phyloP scores from a whole-genome alignment of 495 filamentous ascomycete species.

The Talaromyces proteolyticus region DNA sequence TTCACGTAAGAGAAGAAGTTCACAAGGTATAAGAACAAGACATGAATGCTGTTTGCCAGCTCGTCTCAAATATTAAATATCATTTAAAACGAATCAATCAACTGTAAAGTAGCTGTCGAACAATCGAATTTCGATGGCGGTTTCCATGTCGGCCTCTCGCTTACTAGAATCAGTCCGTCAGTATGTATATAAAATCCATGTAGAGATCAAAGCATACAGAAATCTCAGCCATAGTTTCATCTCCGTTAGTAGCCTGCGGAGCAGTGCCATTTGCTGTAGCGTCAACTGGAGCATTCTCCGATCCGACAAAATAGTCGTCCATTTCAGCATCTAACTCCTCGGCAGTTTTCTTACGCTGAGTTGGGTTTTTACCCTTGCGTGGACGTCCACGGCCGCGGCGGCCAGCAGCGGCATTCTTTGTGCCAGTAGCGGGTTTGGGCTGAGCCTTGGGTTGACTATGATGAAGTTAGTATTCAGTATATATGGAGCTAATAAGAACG shows the following conservation, averaged over 20 bases:
- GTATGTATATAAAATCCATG: no score
- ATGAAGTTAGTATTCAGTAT: slow-evolving; percentile 16
- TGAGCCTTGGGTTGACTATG: slow-evolving; percentile 62
- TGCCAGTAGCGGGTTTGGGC: slow-evolving; percentile 75
- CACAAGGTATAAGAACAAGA: no score
- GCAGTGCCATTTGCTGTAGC: slow-evolving; percentile 34
- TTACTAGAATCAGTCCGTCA: no score
- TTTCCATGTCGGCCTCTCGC: no score
- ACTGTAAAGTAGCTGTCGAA: no score
- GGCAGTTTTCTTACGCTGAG: slow-evolving; percentile 79
- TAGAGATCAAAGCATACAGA: slow-evolving; percentile 35
- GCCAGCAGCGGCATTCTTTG: slow-evolving; percentile 46
- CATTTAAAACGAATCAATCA: no score
- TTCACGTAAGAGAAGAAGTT: no score
- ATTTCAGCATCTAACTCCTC: slow-evolving; percentile 94
- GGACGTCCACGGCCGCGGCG: slow-evolving; percentile 44
- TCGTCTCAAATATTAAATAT: no score
- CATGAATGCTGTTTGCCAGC: no score
- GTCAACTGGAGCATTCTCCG: slow-evolving; percentile 23
- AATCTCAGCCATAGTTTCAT: slow-evolving; percentile 50
- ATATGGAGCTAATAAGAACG: slow-evolving; percentile 7
- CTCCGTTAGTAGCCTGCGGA: slow-evolving; percentile 25
- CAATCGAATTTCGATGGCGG: no score
- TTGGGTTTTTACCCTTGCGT: slow-evolving; percentile 41
- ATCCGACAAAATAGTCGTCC: slow-evolving; percentile 72